Evolutionary conservation across 805 yeast species (phyloP), one percentile per base, ranked within the genome.

Genomic region (Cyberlindnera subsufficiens): DNA sequence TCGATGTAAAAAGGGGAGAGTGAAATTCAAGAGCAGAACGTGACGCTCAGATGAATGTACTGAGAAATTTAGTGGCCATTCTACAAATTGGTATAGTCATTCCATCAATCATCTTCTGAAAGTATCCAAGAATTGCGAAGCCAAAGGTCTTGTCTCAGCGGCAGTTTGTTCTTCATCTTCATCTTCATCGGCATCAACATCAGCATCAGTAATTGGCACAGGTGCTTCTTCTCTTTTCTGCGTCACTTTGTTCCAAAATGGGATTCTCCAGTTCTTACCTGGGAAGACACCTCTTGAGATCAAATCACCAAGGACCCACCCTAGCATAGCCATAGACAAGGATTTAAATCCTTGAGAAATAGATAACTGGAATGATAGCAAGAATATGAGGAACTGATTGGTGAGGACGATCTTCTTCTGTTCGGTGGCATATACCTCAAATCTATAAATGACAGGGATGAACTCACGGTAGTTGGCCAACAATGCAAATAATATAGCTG

Each of bases 121-220:
- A 1, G 74, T 67, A 55, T 73, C 75, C 35, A 74, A 52, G 41
- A 74, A 69, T 50, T 72, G 77, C 22, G 69, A 64, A 5, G 77
- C 67, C 43, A 74, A 57, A 2, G 78, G 77, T 46, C 78, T 56
- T 3, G 61, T 58, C 38, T 58, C 62, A 3, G 54, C 45, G 17
- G 53, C 51, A 15, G 50, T 52, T 8, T 49, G 52, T 5, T 51
- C 52, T 25, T 53, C 61, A 5, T 52, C 55, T 17, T 44, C 40
- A 34, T 42, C 37, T 32, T 45, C 39, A 31, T 18, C 40, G 30
- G 35, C 52, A 22, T 55, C 62, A 4, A 49, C 55, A 15, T 44
- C 40, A 8, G 27, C 27, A 38, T 20, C 35, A 35, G 22, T 35
- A 9, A 19, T 9, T 29, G n/a, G 38, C 32, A 37, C 18, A 4